Evolutionary conservation across 176 grass and related monocot genomes (phyloP).

Genomic region (Echinochloa phyllopogon): DNA sequence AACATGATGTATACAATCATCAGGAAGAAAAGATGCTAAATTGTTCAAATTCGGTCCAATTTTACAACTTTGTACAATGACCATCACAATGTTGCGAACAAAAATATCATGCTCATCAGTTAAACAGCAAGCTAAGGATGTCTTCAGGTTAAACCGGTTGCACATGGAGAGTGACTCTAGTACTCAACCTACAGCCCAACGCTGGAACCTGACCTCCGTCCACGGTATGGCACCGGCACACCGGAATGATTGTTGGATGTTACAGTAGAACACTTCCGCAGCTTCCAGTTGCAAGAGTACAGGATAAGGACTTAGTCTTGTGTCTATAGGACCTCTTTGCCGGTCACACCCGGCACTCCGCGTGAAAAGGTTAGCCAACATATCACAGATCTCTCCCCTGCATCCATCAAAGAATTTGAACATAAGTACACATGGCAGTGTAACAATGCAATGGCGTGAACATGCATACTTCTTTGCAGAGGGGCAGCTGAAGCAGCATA

Average conservation of each 20-base stretch:
- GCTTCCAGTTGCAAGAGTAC: background rate
- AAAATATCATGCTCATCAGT: background rate
- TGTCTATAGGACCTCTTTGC: background rate
- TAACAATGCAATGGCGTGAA: no score
- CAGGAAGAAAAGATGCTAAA: background rate
- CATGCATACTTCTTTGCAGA: background rate
- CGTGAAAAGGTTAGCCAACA: background rate
- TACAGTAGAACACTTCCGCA: background rate
- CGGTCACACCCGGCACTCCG: background rate
- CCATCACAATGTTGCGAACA: background rate
- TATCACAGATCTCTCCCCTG: constrained; percentile 24
- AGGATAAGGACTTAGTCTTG: background rate
- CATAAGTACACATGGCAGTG: background rate
- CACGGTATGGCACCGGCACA: background rate
- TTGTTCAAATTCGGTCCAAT: background rate
- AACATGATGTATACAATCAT: background rate
- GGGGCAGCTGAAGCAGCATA: background rate
- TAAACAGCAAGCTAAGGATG: background rate
- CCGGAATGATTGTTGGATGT: background rate
- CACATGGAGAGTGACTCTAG: background rate
- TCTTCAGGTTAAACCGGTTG: background rate
- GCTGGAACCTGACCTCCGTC: background rate
- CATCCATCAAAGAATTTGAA: constrained; percentile 6
- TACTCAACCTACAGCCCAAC: constrained; percentile 19
- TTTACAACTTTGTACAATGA: background rate